Evolutionary conservation across 2,329 filamentous ascomycete genomes (phyloP).

Genomic region (Didymella exigua): DNA sequence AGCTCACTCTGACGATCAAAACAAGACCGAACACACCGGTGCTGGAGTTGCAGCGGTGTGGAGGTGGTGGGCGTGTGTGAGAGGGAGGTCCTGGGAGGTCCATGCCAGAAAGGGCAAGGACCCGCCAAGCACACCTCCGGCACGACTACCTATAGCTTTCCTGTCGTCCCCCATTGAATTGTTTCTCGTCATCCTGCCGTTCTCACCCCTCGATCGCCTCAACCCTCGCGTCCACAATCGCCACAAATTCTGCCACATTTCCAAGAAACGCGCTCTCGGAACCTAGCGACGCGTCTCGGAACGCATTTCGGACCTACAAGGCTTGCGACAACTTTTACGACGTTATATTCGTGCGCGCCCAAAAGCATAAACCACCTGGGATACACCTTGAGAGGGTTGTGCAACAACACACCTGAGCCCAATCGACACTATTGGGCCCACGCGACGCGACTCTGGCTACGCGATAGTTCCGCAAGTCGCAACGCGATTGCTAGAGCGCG

Average conservation of each 20-base stretch:
- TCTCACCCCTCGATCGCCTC: slow-evolving; percentile 33
- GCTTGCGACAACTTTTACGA: slow-evolving; percentile 41
- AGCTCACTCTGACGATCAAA: slow-evolving; percentile 56
- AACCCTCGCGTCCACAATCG: slow-evolving; percentile 35
- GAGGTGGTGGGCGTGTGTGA: slow-evolving; percentile 33
- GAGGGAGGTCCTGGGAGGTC: slow-evolving; percentile 36
- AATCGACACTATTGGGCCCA: neutral
- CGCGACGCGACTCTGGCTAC: slow-evolving; percentile 23
- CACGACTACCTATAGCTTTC: slow-evolving; percentile 37
- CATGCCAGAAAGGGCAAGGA: slow-evolving; percentile 35
- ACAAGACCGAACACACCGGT: slow-evolving; percentile 69
- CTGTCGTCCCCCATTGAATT: slow-evolving; percentile 40
- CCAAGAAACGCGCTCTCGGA: slow-evolving; percentile 52
- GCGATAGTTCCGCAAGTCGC: slow-evolving; percentile 36
- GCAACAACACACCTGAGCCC: slow-evolving; percentile 3
- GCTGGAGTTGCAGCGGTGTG: slow-evolving; percentile 44
- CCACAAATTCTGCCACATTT: slow-evolving; percentile 36
- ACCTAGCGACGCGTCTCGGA: slow-evolving; percentile 48
- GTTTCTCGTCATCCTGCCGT: slow-evolving; percentile 42
- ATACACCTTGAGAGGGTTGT: slow-evolving; percentile 19
- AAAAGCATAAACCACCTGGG: slow-evolving; percentile 16
- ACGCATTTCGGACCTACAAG: slow-evolving; percentile 38
- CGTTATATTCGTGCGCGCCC: slow-evolving; percentile 27
- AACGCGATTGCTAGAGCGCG: slow-evolving; percentile 32
- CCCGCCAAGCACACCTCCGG: slow-evolving; percentile 31